A percentile compares a stretch with the other conserved stretches of the same genome.
phyloP scores from a whole-genome alignment of 148 eudicot species.

The Limonium bicolor region DNA sequence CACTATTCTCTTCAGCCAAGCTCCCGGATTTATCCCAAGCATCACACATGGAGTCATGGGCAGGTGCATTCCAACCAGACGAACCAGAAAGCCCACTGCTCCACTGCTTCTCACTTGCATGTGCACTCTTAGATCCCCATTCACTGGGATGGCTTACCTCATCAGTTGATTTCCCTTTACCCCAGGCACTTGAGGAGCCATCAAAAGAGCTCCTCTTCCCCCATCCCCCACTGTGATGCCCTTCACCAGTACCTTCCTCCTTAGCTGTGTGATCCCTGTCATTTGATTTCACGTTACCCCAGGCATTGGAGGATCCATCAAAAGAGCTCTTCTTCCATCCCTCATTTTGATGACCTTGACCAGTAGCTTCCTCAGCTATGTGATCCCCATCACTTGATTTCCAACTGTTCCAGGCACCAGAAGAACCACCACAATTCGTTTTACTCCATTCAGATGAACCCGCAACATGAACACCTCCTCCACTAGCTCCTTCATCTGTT shows the following conservation, averaged over 20 bases:
- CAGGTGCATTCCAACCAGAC: neutral
- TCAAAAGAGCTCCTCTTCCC: neutral
- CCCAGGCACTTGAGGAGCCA: neutral
- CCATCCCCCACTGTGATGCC: conserved; percentile 11
- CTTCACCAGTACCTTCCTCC: conserved; percentile 9
- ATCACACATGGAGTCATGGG: neutral
- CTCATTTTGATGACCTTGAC: conserved; percentile 2
- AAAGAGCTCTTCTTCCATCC: too few relatives aligned
- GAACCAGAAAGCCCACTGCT: neutral
- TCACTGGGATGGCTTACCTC: neutral
- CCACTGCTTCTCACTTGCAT: neutral
- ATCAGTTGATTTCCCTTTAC: too few relatives aligned
- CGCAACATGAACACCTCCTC: too few relatives aligned
- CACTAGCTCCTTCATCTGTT: conserved; percentile 19
- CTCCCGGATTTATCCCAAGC: neutral
- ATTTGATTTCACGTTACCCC: too few relatives aligned
- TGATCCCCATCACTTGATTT: conserved; percentile 35
- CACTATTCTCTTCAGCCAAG: neutral
- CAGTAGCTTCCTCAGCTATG: conserved; percentile 2
- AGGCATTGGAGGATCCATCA: too few relatives aligned
- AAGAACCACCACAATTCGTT: too few relatives aligned
- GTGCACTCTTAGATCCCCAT: neutral
- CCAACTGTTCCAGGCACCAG: too few relatives aligned
- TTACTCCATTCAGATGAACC: too few relatives aligned
- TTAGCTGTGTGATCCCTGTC: conserved; percentile 21